Percentiles rank a stretch among this genome's conserved stretches.
phyloP scores from a whole-genome alignment of 805 yeast species.

The Metschnikowia gelsemii region DNA sequence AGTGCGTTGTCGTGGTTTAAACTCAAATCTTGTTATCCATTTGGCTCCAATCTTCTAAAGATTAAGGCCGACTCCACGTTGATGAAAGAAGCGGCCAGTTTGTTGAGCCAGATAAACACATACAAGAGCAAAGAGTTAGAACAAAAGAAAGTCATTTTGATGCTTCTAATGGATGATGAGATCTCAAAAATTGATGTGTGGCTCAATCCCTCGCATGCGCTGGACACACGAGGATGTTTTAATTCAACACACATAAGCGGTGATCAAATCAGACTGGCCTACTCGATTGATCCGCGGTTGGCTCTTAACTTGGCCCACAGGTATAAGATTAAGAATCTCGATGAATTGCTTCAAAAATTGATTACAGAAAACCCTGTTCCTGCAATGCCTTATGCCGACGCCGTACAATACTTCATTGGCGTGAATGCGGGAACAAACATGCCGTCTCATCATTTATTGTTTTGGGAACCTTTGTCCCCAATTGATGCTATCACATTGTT shows the following conservation, averaged over 20 bases:
- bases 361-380: constrained; percentile 57
- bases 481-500: constrained; percentile 82
- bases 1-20: constrained; percentile 81
- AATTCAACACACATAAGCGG: constrained; percentile 35
- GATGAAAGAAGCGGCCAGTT: constrained; percentile 51
- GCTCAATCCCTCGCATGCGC: constrained; percentile 61
- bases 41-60: constrained; percentile 75
- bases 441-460: constrained; percentile 47
- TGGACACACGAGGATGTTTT: constrained; percentile 40
- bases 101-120: constrained; percentile 25
- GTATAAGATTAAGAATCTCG: constrained; percentile 45
- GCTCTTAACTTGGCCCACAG: constrained; percentile 71
- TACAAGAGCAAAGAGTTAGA: constrained; percentile 33
- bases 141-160: constrained; percentile 52
- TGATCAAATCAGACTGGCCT: constrained; percentile 54
- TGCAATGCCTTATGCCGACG: constrained; percentile 55
- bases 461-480: constrained; percentile 79
- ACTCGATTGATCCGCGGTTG: constrained; percentile 62
- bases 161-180: constrained; percentile 73
- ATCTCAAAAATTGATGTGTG: constrained; percentile 70
- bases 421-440: constrained; percentile 36
- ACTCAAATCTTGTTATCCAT: constrained; percentile 65
- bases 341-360: constrained; percentile 41
- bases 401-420: constrained; percentile 54
- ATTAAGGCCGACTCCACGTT: constrained; percentile 66